phyloP scores from a whole-genome alignment of 345 rosid species.

The Clausena lansium region DNA sequence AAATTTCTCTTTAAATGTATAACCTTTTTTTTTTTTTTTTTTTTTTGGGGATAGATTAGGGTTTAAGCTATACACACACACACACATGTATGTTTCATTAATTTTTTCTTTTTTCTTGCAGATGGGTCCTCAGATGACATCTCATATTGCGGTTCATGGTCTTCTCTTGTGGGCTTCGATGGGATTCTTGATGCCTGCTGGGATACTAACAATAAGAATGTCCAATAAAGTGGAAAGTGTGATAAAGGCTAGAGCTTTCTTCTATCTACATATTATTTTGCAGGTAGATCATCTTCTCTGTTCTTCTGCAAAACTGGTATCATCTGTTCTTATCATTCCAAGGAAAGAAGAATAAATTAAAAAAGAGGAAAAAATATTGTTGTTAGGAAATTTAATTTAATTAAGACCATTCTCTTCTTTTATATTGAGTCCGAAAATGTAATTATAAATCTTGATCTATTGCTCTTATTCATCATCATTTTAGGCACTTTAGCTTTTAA shows the following conservation, averaged over 20 bases:
- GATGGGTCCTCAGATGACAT: conserved; percentile 44
- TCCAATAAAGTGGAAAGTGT: conserved; percentile 45
- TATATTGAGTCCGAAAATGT: conserved; percentile 8
- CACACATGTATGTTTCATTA: not conserved
- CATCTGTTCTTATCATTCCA: not conserved
- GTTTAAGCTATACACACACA: too few relatives aligned
- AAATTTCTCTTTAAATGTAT: too few relatives aligned
- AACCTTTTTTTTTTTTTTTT: too few relatives aligned
- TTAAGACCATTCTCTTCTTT: not conserved
- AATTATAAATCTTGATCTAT: conserved; percentile 17
- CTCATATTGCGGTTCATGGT: conserved; percentile 68
- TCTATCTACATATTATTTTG: conserved; percentile 57
- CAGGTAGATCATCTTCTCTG: conserved; percentile 49
- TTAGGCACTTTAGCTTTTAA: conserved; percentile 38
- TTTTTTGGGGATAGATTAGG: too few relatives aligned
- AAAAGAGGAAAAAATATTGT: not conserved
- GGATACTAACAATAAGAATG: conserved; percentile 66
- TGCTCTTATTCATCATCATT: conserved; percentile 17
- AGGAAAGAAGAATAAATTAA: not conserved
- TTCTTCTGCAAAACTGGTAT: not conserved
- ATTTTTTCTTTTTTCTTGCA: conserved; percentile 14
- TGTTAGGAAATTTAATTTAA: not conserved
- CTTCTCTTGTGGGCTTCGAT: conserved; percentile 75
- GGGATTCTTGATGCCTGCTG: conserved; percentile 79
- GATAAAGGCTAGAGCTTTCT: conserved; percentile 39